Base-by-base conservation (phyloP, 768 basidiomycete genomes). In the Boletus insuetus region DNA sequence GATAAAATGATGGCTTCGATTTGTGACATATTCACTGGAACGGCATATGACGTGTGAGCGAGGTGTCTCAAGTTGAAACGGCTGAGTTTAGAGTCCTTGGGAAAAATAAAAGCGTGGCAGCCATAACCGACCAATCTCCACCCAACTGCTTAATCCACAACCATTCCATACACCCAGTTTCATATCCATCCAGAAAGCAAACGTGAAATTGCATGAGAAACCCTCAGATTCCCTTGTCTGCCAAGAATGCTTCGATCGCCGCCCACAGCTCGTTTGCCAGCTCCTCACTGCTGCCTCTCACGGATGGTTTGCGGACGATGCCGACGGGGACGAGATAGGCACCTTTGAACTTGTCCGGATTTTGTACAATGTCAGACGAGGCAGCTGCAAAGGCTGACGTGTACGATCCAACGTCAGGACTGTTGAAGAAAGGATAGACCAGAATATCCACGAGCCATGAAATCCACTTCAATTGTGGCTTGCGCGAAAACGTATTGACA, bases 371-470 rank as follows among this genome's bases (percentile, higher is more conserved):
- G 10, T 64, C 63, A 16, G 63, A 37, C 7, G 67, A 66, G 14
- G 64, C 69, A 0, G 74, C 72, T 8, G 74, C 71, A 46, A 69
- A 68, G 29, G 41, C 61, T 9, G 67, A 60, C 2, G 63, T 64
- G 51, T 67, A 59, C 12, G 52, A 69, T 6, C 75, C 74, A 11
- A 58, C 58, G 42, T 64, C 64, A 5, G 58, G 47, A 6, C 16
- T 17, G 12, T 54, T 49, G 17, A 66, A 54, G 34, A 69, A 59
- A 12, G 61, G 66, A 13, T 52, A 64, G 6, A 63, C 13, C 5
- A 60, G 34, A 6, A 55, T 45, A 3, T 64, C 61, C 39, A 69
- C 43, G 20, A 73, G 55, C 51, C 61, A 58, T 39, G 55, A 55
- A 26, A 69, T 44, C 43, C 45, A 22, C 34, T 32, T 51, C 47